These are phyloP conservation scores for Nicotiana attenuata DNA, from an alignment of 257 asterid genomes.

Conservation along the genomic window DNA sequence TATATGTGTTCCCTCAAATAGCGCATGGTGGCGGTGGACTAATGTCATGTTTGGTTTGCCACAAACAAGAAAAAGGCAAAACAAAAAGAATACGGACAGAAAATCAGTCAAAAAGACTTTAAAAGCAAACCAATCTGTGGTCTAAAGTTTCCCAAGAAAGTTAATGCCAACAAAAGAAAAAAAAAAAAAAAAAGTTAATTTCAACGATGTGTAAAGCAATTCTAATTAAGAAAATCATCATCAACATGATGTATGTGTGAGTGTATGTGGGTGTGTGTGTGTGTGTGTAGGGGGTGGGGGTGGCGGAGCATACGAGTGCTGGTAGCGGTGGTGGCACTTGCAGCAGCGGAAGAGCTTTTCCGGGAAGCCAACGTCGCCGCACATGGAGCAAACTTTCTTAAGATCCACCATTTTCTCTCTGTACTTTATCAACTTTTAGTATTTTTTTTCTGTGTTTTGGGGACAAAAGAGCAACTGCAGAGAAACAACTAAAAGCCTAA, in stretches of 20 bases:
- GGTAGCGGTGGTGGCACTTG: constrained; percentile 83
- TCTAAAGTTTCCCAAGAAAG: constrained; percentile 4
- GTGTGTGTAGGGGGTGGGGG: neutral
- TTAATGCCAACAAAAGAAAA: neutral
- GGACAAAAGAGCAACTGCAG: neutral
- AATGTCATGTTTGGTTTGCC: constrained; percentile 10
- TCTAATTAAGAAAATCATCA: neutral
- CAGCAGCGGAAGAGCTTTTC: constrained; percentile 94
- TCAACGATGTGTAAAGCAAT: neutral
- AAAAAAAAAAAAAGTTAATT: neutral
- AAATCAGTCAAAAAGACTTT: constrained; percentile 6
- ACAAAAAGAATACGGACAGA: neutral
- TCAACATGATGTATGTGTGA: neutral
- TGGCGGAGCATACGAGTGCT: constrained; percentile 52
- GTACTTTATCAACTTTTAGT: neutral
- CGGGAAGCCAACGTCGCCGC: constrained; percentile 93
- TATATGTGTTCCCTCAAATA: neutral
- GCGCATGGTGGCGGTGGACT: constrained; percentile 1
- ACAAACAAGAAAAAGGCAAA: neutral
- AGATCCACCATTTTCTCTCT: constrained; percentile 61
- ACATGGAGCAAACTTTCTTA: constrained; percentile 84
- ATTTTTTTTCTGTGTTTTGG: neutral
- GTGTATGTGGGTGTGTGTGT: neutral
- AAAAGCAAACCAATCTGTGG: neutral
- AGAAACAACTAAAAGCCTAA: neutral